Base-by-base conservation (phyloP, 192 early-diverging fungal genomes). In the Coemansia umbellata region DNA sequence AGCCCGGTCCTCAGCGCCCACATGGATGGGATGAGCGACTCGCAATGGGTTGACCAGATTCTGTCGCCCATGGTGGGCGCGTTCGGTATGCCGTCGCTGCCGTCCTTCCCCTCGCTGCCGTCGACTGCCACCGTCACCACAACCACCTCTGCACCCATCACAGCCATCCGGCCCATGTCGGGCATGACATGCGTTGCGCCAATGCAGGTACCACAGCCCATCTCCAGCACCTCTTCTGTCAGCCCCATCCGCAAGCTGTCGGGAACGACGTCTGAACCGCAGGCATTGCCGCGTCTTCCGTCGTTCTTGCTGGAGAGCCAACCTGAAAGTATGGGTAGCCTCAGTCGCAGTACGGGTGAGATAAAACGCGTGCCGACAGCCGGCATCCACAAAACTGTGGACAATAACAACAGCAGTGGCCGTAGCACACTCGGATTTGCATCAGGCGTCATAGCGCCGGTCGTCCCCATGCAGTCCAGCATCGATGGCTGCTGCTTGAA, bases 31-130 rank as follows among this genome's bases (percentile, higher is more conserved):
- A 51, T 53, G 31, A 53, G 55, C 13, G 35, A 53, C 23, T 42
- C 57, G 28, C 50, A 66, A 33, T 74, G 63, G 50, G 60, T 66
- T 5, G 53, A 58, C 30, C 52, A 50, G 32, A 37, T 74, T 6
- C 21, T 74, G 48, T 53, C 57, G 35, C 65, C 70, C 5, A 30
- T 61, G 36, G 40, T 58, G n/a, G 28, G 50, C 7, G 31, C 52
- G 14, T 18, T 60, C 31, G 28, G 23, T 10, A 33, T 18, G 24
- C 37, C 22, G 15, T 47, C 45, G 23, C 17, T 47, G 50, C 50
- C 36, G 4, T 39, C 50, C 1, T 24, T 52, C 22, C 50, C 37
- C 22, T 39, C 50, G 27, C 26, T 30, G 22, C 35, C 37, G 24
- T 39, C 50, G 36, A 23, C 22, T 39, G 37, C 50, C 31, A 39